Conservation (phyloP, 1,284 basidiomycete genomes). For the Irpex sp. region DNA sequence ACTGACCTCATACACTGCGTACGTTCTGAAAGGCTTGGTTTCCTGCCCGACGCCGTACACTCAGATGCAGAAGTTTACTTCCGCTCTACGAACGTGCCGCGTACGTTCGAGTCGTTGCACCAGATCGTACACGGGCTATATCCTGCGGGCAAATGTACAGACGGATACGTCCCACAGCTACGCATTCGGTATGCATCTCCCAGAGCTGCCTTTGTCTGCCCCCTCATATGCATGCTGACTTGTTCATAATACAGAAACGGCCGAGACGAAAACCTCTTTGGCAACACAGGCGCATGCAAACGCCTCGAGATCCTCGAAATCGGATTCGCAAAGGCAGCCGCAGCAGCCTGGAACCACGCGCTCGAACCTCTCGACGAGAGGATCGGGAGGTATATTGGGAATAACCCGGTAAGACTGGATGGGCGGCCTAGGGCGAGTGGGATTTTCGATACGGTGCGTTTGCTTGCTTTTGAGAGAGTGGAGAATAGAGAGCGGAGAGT, state of each 20-base stretch:
- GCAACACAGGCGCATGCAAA: constrained; percentile 64
- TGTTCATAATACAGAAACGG: constrained; percentile 42
- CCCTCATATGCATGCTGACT: not conserved
- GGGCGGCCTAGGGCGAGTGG: constrained; percentile 75
- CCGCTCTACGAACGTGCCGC: constrained; percentile 68
- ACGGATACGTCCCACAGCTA: constrained; percentile 43
- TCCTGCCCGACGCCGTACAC: constrained; percentile 49
- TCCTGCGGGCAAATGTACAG: constrained; percentile 44
- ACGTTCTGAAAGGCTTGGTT: constrained; percentile 44
- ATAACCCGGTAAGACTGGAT: constrained; percentile 65
- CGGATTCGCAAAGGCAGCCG: constrained; percentile 65
- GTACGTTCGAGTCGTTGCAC: constrained; percentile 75
- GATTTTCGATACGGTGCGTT: constrained; percentile 68
- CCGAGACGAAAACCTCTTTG: constrained; percentile 69
- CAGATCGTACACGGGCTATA: constrained; percentile 72
- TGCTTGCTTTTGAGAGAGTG: not conserved
- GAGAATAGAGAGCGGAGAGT: not conserved
- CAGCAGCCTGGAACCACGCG: constrained; percentile 57
- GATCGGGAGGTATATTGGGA: constrained; percentile 66
- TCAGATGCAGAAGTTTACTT: constrained; percentile 55
- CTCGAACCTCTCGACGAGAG: constrained; percentile 60
- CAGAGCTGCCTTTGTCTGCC: not conserved
- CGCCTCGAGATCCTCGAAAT: constrained; percentile 56
- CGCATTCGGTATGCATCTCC: constrained; percentile 44
- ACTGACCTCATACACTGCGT: not conserved